phyloP scores from a whole-genome alignment of 495 filamentous ascomycete species.

The Xylaria sp. region DNA sequence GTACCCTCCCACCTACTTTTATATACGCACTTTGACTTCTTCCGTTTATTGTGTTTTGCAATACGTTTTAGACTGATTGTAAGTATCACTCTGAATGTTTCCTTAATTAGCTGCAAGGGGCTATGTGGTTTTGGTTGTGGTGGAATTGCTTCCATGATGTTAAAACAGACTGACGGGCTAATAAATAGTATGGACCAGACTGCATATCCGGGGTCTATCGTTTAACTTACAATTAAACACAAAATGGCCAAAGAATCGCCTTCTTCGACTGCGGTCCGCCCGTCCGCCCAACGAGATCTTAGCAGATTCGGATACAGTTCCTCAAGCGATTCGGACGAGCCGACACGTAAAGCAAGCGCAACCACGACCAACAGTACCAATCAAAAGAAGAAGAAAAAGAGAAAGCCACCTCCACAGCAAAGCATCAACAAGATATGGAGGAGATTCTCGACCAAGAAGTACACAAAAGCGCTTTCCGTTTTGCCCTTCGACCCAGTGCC shows the following conservation, averaged over 20 bases:
- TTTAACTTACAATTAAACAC: background rate
- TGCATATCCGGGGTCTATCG: background rate
- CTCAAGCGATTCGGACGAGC: slow-evolving; percentile 46
- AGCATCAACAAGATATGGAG: slow-evolving; percentile 82
- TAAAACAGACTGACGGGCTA: background rate
- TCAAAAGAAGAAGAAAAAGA: slow-evolving; percentile 61
- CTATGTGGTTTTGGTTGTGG: background rate
- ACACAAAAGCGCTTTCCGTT: slow-evolving; percentile 55
- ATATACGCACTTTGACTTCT: background rate
- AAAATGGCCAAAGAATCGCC: slow-evolving; percentile 15
- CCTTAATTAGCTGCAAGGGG: background rate
- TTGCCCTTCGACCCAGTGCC: slow-evolving; percentile 57
- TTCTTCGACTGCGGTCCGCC: slow-evolving; percentile 11
- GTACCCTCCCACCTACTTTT: background rate
- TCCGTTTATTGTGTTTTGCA: background rate
- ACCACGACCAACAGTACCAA: slow-evolving; percentile 31
- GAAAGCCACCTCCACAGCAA: slow-evolving; percentile 73
- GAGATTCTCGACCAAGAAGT: slow-evolving; percentile 71
- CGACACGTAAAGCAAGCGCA: slow-evolving; percentile 34
- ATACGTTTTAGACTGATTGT: background rate
- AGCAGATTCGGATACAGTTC: slow-evolving; percentile 46
- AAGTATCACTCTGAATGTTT: background rate
- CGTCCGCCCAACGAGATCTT: slow-evolving; percentile 28
- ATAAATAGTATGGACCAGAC: background rate
- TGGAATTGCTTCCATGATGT: background rate